Conservation (phyloP, 129 eudicot genomes). For the Cynara cardunculus region DNA sequence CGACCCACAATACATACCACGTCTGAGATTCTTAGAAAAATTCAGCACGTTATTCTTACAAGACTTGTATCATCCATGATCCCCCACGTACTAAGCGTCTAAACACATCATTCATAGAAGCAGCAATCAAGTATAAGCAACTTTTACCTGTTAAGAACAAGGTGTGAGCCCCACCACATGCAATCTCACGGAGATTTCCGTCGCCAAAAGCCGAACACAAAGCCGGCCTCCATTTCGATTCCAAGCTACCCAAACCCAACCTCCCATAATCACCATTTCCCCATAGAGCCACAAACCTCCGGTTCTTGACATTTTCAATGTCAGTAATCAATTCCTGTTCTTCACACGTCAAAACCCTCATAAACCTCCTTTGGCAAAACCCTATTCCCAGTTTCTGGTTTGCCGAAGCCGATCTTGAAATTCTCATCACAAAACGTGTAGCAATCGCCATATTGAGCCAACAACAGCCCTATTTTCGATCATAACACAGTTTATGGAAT, state of each 20-base stretch:
- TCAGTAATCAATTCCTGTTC: conserved; percentile 22
- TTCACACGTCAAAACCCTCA: conserved; percentile 30
- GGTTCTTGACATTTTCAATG: not conserved
- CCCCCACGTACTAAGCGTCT: not conserved
- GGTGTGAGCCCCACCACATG: conserved; percentile 97
- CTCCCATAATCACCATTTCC: conserved; percentile 98
- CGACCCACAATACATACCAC: not conserved
- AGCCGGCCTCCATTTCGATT: conserved; percentile 82
- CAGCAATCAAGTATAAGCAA: not conserved
- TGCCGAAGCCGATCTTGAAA: conserved; percentile 5
- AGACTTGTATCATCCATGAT: not conserved
- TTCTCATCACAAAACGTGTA: not conserved
- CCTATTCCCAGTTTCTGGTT: conserved; percentile 30
- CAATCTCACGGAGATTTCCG: conserved; percentile 45
- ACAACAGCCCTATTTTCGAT: not conserved
- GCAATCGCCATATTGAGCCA: conserved; percentile 15
- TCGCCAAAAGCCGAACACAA: conserved; percentile 51
- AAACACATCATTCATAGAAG: not conserved
- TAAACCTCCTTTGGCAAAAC: conserved; percentile 35
- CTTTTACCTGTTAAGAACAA: conserved; percentile 71
- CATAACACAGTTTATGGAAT: conserved; percentile 14
- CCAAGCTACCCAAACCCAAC: conserved; percentile 75
- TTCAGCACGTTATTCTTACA: not conserved
- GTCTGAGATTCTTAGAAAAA: not conserved
- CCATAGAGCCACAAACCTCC: conserved; percentile 75